Conservation (phyloP, 768 basidiomycete genomes). For the Phylloporus rhodoxanthus region DNA sequence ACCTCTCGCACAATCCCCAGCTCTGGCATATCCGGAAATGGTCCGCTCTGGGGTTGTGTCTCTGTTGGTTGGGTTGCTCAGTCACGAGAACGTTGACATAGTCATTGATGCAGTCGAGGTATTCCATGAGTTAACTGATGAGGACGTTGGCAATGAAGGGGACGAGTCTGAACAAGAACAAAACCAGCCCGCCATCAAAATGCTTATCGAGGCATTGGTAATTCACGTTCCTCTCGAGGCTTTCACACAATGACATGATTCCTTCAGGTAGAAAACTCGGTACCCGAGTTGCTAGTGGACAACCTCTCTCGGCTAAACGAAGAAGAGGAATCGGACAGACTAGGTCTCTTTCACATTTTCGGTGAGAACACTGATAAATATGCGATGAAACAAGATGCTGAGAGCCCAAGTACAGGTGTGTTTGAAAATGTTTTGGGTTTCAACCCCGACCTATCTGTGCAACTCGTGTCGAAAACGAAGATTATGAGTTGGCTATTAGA, state of each 20-base stretch:
- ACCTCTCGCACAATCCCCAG: constrained; percentile 82
- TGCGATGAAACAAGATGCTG: neutral
- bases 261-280: constrained; percentile 69
- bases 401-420: constrained; percentile 48
- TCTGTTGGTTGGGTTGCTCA: constrained; percentile 77
- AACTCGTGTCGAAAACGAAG: constrained; percentile 68
- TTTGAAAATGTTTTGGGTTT: constrained; percentile 92
- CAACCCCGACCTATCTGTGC: constrained; percentile 66
- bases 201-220: constrained; percentile 73
- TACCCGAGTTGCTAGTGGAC: constrained; percentile 84
- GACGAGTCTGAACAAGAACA: constrained; percentile 60
- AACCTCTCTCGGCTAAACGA: constrained; percentile 89
- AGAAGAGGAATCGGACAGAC: constrained; percentile 80
- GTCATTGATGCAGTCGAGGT: constrained; percentile 93
- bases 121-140: constrained; percentile 91
- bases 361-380: constrained; percentile 41
- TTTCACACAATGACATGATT: constrained; percentile 4
- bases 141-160: constrained; percentile 81
- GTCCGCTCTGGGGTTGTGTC: constrained; percentile 66
- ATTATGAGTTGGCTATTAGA: constrained; percentile 75
- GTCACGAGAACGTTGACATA: constrained; percentile 95
- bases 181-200: constrained; percentile 62
- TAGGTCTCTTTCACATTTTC: constrained; percentile 91
- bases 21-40: constrained; percentile 84
- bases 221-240: constrained; percentile 25